Evolutionary conservation across 257 asterid genomes (phyloP).

Genomic region (Eucommia ulmoides): DNA sequence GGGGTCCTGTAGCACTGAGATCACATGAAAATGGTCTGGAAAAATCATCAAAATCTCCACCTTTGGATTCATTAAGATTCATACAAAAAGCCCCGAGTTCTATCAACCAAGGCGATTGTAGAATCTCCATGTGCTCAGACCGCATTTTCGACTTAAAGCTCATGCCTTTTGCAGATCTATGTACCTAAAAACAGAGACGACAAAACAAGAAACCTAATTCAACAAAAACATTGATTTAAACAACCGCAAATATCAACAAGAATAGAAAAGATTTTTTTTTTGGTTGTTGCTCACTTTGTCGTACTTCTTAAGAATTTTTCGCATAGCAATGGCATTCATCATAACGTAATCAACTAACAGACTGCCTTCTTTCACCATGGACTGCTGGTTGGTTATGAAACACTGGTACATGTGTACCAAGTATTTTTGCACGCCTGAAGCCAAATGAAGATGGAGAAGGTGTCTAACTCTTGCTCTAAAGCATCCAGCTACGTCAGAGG

Average conservation of each 20-base stretch:
- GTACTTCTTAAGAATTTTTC: conserved; percentile 85
- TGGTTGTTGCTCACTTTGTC: conserved; percentile 64
- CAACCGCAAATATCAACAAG: background rate
- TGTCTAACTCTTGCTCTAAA: conserved; percentile 68
- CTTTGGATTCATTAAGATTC: conserved; percentile 31
- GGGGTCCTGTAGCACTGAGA: conserved; percentile 31
- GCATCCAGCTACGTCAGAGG: conserved; percentile 67
- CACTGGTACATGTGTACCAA: conserved; percentile 32
- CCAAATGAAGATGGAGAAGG: conserved; percentile 57
- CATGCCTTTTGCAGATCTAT: conserved; percentile 58
- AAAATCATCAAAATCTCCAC: conserved; percentile 21
- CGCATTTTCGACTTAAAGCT: conserved; percentile 65
- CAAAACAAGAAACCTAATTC: background rate
- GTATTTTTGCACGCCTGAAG: conserved; percentile 40
- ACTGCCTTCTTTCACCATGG: conserved; percentile 49
- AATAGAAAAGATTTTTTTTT: background rate
- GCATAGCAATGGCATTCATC: conserved; percentile 80
- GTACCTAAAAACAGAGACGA: conserved; percentile 34
- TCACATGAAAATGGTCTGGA: conserved; percentile 39
- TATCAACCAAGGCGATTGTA: conserved; percentile 76
- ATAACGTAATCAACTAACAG: conserved; percentile 55
- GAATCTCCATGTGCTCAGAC: conserved; percentile 51
- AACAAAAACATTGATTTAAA: background rate
- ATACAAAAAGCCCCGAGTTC: conserved; percentile 72
- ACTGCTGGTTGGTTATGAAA: conserved; percentile 42